These are phyloP conservation scores for Mucor piriformis DNA, from an alignment of 371 early-diverging fungal species.

Conservation along the genomic window DNA sequence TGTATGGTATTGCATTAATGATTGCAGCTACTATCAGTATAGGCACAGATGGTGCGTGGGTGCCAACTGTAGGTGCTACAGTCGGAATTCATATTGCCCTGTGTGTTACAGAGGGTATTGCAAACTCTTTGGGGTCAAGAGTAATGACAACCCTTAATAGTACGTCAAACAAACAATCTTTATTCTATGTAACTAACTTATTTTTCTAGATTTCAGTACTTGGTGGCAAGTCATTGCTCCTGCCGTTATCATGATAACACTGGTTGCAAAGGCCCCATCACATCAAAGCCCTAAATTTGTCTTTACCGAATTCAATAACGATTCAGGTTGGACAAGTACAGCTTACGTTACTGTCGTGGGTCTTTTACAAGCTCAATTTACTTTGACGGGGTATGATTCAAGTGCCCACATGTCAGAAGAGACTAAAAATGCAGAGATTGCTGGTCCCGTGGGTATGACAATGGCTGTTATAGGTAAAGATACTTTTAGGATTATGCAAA, in stretches of 20 bases:
- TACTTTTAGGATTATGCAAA: too few relatives aligned
- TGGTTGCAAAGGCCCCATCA: slow-evolving; percentile 37
- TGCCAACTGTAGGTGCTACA: slow-evolving; percentile 42
- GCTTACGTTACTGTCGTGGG: slow-evolving; percentile 38
- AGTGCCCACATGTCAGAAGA: slow-evolving; percentile 76
- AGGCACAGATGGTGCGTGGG: slow-evolving; percentile 44
- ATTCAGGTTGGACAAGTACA: slow-evolving; percentile 32
- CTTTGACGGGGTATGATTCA: slow-evolving; percentile 63
- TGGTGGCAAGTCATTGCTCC: slow-evolving; percentile 51
- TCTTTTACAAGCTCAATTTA: slow-evolving; percentile 44
- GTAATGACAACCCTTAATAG: slow-evolving; percentile 56
- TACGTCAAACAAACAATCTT: slow-evolving; percentile 7
- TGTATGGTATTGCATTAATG: slow-evolving; percentile 58
- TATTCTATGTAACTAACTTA: too few relatives aligned
- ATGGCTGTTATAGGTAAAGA: slow-evolving; percentile 27
- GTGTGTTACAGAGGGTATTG: slow-evolving; percentile 54
- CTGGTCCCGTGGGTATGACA: slow-evolving; percentile 48
- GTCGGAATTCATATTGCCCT: slow-evolving; percentile 57
- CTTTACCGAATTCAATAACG: slow-evolving; percentile 45
- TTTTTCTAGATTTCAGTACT: slow-evolving; percentile 31
- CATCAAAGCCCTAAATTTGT: slow-evolving; percentile 53
- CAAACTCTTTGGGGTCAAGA: slow-evolving; percentile 54
- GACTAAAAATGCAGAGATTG: slow-evolving; percentile 62
- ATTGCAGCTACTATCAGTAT: slow-evolving; percentile 51
- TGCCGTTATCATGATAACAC: slow-evolving; percentile 32